Base-by-base conservation (phyloP, 805 yeast genomes). In the Wickerhamiella allomyrinae region DNA sequence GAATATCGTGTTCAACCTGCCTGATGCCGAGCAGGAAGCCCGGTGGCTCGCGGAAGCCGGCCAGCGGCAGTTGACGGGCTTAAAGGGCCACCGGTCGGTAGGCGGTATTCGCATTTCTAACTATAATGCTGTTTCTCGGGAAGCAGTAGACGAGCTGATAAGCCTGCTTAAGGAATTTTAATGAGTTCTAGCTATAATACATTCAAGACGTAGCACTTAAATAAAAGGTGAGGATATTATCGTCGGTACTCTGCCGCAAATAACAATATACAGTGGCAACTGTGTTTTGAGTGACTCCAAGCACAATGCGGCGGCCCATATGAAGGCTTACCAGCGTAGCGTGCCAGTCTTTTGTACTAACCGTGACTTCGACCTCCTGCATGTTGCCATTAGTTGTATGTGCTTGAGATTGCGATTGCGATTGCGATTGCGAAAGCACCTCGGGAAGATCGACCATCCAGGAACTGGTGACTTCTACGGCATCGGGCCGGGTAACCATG, bases 61-160 rank as follows among this genome's bases (percentile, higher is more conserved):
- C 20, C 71, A 60, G 21, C 57, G 50, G 43, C 70, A 73, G 2
- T 68, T 91, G 48, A 66, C 76, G 5, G 97, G 96, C 6, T 70
- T 89, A 55, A 83, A 86, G 63, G 97, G 98, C 34, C 97, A 89
- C 63, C 75, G 97, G 60, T 84, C 95, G 3, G 97, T 89, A 35
- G 97, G 97, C 40, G 98, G 98, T 23, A 80, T 91, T 63, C 78
- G 98, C 62, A 87, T 93, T 13, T 86, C 96, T 11, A 66, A 86
- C 42, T 87, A 89, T 62, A 89, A 91, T 56, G 95, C 97, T 13
- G 81, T 91, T 41, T 60, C 76, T 4, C 63, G 74, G 38, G 68
- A 70, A 34, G 56, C 56, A 3, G 46, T 46, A 4, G 50, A 46
- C 11, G 41, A 42, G 10, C 45, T 52, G 13, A 43, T 38, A 3